Percentiles rank a stretch among this genome's conserved stretches.
Conservation (phyloP, 1,139 yeast species). For the Suhomyces ambrosiae region DNA sequence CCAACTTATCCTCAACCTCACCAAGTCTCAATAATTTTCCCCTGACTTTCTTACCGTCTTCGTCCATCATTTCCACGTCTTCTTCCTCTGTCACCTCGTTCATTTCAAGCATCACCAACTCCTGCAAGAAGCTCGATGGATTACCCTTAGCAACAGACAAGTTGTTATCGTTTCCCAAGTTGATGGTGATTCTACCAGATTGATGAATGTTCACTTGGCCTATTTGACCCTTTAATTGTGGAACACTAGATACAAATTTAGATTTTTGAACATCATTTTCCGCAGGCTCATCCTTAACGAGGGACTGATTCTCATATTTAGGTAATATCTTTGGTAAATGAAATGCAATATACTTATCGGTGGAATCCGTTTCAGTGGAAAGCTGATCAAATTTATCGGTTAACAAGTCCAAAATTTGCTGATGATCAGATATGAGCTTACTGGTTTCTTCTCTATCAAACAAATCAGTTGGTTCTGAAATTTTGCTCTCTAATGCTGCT, state of each 20-base stretch:
- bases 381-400: conserved; percentile 28
- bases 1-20: conserved; percentile 56
- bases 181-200: conserved; percentile 77
- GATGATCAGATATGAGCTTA: conserved; percentile 37
- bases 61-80: conserved; percentile 34
- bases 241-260: conserved; percentile 2
- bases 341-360: conserved; percentile 50
- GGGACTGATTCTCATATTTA: conserved; percentile 42
- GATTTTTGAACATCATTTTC: conserved; percentile 12
- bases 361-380: conserved; percentile 18
- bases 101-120: conserved; percentile 60
- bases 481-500: conserved; percentile 33
- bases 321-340: conserved; percentile 79
- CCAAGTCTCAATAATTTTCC: conserved; percentile 63
- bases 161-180: conserved; percentile 64
- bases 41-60: conserved; percentile 35
- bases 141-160: conserved; percentile 79
- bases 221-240: conserved; percentile 50
- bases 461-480: conserved; percentile 33
- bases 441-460: conserved; percentile 35
- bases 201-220: conserved; percentile 76
- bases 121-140: conserved; percentile 71
- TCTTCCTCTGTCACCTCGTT: conserved; percentile 18
- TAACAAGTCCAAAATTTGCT: conserved; percentile 30
- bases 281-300: conserved; percentile 15